Evolutionary conservation across 352 stramenopile species (phyloP).

Genomic region (Globisporangium alternatum): DNA sequence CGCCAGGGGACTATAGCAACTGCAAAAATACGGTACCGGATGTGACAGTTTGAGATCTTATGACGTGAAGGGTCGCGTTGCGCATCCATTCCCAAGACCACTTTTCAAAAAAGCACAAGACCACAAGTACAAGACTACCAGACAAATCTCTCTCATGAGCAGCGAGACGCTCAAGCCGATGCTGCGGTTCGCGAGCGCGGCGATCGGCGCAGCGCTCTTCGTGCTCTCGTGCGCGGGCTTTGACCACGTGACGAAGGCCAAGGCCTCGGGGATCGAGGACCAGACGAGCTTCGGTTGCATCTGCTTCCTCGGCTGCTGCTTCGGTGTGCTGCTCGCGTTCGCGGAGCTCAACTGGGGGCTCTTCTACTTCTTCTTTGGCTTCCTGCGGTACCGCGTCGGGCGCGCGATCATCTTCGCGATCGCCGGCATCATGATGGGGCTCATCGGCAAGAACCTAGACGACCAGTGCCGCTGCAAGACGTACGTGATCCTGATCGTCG

Average conservation of each 20-base stretch:
- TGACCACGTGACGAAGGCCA: constrained; percentile 34
- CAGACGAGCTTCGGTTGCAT: constrained; percentile 67
- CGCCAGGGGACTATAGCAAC: too few species aligned
- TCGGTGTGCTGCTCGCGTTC: constrained; percentile 56
- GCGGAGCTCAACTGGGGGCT: constrained; percentile 54
- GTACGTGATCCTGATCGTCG: constrained; percentile 50
- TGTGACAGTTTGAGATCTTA: too few species aligned
- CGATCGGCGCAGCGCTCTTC: constrained; percentile 35
- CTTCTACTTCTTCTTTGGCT: constrained; percentile 84
- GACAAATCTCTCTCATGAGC: not conserved
- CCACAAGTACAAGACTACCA: not conserved
- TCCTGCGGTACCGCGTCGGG: constrained; percentile 71
- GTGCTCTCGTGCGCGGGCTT: constrained; percentile 50
- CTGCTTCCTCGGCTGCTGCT: constrained; percentile 68
- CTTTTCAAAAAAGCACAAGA: not conserved
- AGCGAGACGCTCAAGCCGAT: constrained; percentile 26
- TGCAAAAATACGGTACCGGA: too few species aligned
- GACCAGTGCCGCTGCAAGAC: constrained; percentile 46
- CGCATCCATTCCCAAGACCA: too few species aligned
- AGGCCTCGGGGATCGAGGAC: constrained; percentile 28
- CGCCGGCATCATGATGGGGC: constrained; percentile 56
- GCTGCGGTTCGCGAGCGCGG: constrained; percentile 35
- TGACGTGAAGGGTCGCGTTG: too few species aligned
- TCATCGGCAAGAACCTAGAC: constrained; percentile 57
- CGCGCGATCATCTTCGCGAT: constrained; percentile 51